These are phyloP conservation scores for Daldinia sp. DNA, from an alignment of 2,329 filamentous ascomycete species.

Conservation along the genomic window DNA sequence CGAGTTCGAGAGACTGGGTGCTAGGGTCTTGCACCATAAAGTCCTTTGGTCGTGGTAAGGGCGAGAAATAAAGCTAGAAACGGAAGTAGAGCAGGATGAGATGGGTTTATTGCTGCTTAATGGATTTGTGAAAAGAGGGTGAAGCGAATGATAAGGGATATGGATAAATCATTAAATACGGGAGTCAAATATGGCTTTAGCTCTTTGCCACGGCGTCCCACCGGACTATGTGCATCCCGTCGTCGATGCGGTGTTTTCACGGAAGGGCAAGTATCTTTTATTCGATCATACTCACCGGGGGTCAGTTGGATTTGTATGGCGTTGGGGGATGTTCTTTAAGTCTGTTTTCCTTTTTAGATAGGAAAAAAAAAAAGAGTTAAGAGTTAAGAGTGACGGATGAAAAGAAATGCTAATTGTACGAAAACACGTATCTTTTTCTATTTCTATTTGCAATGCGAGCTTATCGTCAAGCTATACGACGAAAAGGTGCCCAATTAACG, in stretches of 20 bases:
- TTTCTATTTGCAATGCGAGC: neutral
- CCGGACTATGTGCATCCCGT: too few relatives aligned
- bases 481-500: too few relatives aligned
- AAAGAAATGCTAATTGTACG: neutral
- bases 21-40: slow-evolving; percentile 85
- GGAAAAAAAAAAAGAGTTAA: slow-evolving; percentile 1
- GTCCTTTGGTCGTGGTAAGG: slow-evolving; percentile 68
- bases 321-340: slow-evolving; percentile 5
- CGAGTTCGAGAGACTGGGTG: slow-evolving; percentile 88
- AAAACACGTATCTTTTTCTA: neutral
- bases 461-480: neutral
- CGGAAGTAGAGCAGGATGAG: neutral
- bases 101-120: too few relatives aligned
- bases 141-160: too few relatives aligned
- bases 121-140: too few relatives aligned
- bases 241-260: neutral
- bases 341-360: neutral
- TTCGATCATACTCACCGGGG: neutral
- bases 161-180: too few relatives aligned
- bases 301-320: slow-evolving; percentile 20
- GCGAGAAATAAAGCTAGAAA: neutral
- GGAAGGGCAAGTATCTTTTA: neutral
- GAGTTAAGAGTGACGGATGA: neutral
- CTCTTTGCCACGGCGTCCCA: too few relatives aligned
- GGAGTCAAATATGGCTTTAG: neutral